Base-by-base conservation (phyloP, 1,284 basidiomycete genomes). In the Sutorius eximius region DNA sequence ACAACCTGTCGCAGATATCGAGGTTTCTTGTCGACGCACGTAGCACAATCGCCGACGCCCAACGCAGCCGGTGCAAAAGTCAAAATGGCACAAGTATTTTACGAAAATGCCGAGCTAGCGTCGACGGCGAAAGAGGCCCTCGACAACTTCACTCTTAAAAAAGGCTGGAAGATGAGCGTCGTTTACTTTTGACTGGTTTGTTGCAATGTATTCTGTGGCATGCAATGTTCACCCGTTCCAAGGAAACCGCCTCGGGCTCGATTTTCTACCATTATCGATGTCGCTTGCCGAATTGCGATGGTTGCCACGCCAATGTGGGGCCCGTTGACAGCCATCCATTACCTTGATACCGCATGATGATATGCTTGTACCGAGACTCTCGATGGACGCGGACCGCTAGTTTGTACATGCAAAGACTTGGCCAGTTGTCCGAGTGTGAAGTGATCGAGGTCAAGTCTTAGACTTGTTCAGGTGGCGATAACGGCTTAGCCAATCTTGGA, bases 111-210 rank as follows among this genome's bases (percentile, higher is more conserved):
- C 6, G 83, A 87, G 50, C 77, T 88, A 27, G 89, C 90, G n/a
- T 73, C 82, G 12, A 81, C 80, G 11, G 92, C 92, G 53, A 90
- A 86, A 74, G 82, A 87, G 52, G 90, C 87, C 8, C 69, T 94
- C 58, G 81, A 93, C 68, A 86, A 85, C 51, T 93, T 92, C 70
- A 80, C 86, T 36, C 74, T 94, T 57, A 91, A 91, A 75, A 87
- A 88, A 63, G 88, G 83, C 43, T 91, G 89, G 85, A 74, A 81
- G 58, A 91, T 93, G 89, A 79, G 79, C 51, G 89, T 93, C 53
- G 79, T 77, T 49, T 89, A 83, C 72, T 82, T 86, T 65, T 88
- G 75, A 82, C 61, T 48, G 64, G 64, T 49, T 50, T 59, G 46
- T 45, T 52, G 53, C 51, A 44, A 24, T 53, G 52, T 57, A 54